Conservation (phyloP, 2,329 filamentous ascomycete genomes). For the Ophiostoma piceae region DNA sequence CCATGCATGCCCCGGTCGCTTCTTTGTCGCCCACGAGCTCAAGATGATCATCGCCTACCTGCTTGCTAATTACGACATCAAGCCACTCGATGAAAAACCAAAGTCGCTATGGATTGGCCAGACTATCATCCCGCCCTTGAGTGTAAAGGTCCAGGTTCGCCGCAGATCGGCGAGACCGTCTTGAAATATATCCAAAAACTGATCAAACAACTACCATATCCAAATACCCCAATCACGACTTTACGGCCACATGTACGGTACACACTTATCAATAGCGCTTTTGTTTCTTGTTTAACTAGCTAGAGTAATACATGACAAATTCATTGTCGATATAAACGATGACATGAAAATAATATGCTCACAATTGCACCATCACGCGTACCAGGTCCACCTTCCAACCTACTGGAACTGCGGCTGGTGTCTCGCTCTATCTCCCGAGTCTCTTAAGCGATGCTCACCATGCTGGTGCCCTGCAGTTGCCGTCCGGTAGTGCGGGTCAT, state of each 20-base stretch:
- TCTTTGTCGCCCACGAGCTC: constrained; percentile 52
- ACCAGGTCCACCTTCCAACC: not conserved
- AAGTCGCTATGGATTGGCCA: constrained; percentile 42
- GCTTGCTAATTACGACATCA: constrained; percentile 49
- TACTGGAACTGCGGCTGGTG: not conserved
- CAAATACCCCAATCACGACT: not conserved
- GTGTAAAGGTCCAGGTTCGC: constrained; percentile 33
- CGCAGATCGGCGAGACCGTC: not conserved
- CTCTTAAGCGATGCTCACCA: not conserved
- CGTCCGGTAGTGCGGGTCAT: not conserved
- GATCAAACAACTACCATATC: not conserved
- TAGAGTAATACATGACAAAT: not conserved
- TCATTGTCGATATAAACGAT: not conserved
- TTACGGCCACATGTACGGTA: not conserved
- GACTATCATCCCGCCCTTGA: constrained; percentile 38
- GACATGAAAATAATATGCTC: not conserved
- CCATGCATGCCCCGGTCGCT: constrained; percentile 52
- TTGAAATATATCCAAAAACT: not conserved
- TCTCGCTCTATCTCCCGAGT: not conserved
- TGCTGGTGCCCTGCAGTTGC: not conserved
- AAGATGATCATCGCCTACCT: constrained; percentile 51
- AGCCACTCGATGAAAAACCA: constrained; percentile 38
- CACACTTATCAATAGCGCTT: not conserved
- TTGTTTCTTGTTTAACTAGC: not conserved
- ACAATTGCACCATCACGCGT: not conserved